phyloP scores from a whole-genome alignment of 768 basidiomycete genomes.

The Mrakia hoshinonis region DNA sequence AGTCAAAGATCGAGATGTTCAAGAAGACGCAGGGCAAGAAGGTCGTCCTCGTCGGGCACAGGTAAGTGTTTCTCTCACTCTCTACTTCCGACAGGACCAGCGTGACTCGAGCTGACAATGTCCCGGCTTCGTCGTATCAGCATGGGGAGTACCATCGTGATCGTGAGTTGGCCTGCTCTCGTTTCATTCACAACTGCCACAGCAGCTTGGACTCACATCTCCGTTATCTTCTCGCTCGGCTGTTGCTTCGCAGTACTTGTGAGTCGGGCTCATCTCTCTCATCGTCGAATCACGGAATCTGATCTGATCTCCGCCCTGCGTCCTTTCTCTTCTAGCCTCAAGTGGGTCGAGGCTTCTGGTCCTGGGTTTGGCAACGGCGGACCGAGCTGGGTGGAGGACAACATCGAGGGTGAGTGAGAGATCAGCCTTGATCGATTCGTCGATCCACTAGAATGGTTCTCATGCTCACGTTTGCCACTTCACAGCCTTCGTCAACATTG shows the following conservation, averaged over 20 bases:
- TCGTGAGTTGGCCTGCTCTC: conserved; percentile 20
- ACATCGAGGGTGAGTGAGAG: conserved; percentile 78
- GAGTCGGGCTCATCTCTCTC: conserved; percentile 37
- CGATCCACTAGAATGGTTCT: too few relatives aligned
- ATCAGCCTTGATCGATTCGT: too few relatives aligned
- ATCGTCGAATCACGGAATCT: not conserved
- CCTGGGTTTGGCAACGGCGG: conserved; percentile 64
- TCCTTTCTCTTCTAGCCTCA: conserved; percentile 52
- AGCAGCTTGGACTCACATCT: not conserved
- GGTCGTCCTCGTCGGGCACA: conserved; percentile 55
- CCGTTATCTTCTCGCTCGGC: not conserved
- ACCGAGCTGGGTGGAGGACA: conserved; percentile 81
- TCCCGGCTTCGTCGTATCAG: conserved; percentile 33
- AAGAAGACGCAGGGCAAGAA: conserved; percentile 65
- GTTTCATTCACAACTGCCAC: not conserved
- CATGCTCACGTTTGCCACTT: not conserved
- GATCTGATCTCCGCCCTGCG: not conserved
- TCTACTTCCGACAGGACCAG: not conserved
- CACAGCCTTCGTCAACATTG: conserved; percentile 47
- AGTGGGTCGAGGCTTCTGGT: conserved; percentile 87
- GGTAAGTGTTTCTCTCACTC: not conserved
- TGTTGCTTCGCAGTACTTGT: conserved; percentile 60
- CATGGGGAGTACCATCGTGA: conserved; percentile 69
- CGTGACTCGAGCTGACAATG: not conserved
- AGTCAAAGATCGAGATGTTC: conserved; percentile 69